Evolutionary conservation across 1,284 basidiomycete species (phyloP).

Genomic region (Puccinia triticina): DNA sequence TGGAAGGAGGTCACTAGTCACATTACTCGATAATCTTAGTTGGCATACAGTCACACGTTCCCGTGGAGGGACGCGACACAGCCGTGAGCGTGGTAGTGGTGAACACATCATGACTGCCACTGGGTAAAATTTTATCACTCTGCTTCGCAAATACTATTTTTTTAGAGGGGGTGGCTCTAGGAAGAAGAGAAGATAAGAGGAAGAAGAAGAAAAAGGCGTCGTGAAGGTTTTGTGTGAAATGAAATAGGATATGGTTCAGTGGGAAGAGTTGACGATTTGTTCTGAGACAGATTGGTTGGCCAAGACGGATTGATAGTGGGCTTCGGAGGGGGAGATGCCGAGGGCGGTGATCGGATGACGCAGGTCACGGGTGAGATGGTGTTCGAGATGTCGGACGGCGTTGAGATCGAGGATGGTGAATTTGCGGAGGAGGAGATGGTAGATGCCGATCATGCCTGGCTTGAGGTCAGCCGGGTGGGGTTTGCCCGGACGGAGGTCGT

Average conservation of each 20-base stretch:
- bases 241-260: too few species aligned
- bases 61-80: too few species aligned
- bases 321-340: slow-evolving; percentile 28
- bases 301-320: slow-evolving; percentile 15
- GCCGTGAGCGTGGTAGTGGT: too few species aligned
- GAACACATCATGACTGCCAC: too few species aligned
- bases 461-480: slow-evolving; percentile 44
- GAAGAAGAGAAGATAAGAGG: neutral
- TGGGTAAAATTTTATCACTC: too few species aligned
- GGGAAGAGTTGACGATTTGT: neutral
- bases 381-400: slow-evolving; percentile 41
- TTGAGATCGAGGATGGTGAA: slow-evolving; percentile 40
- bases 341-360: slow-evolving; percentile 38
- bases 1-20: too few species aligned
- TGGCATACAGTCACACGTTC: too few species aligned
- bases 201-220: neutral
- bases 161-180: neutral
- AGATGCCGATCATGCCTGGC: slow-evolving; percentile 38
- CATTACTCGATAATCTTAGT: too few species aligned
- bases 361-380: slow-evolving; percentile 39
- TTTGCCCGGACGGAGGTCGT: slow-evolving; percentile 39
- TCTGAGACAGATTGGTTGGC: slow-evolving; percentile 27
- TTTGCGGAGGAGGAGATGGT: slow-evolving; percentile 42
- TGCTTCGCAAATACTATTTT: too few species aligned
- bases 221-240: too few species aligned